Conservation (phyloP, 1,139 yeast species). For the Pichia sp. region DNA sequence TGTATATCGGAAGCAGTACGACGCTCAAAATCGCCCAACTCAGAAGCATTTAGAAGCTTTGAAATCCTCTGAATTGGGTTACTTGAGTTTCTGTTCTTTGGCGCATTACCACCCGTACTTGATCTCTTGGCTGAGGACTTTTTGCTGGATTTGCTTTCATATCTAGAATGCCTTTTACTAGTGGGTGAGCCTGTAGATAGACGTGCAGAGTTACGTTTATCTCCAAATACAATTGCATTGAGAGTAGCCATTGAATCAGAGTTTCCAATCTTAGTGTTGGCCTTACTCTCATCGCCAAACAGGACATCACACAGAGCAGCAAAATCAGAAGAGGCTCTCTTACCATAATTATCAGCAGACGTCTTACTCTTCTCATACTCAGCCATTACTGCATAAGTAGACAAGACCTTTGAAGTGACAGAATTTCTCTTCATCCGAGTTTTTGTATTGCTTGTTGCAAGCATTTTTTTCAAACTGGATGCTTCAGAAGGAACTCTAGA, state of each 20-base stretch:
- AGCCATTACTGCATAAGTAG: conserved; percentile 67
- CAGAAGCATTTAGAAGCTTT: conserved; percentile 32
- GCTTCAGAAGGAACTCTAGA: conserved; percentile 10
- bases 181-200: conserved; percentile 14
- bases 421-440: conserved; percentile 58
- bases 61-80: conserved; percentile 32
- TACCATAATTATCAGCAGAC: conserved; percentile 66
- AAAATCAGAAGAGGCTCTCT: conserved; percentile 72
- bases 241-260: conserved; percentile 32
- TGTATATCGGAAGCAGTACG: conserved; percentile 41
- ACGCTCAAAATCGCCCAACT: conserved; percentile 41
- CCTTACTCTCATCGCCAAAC: conserved; percentile 40
- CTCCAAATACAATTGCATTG: conserved; percentile 27
- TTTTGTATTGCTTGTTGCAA: conserved; percentile 15
- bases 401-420: conserved; percentile 61
- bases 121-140: not conserved
- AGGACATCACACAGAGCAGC: conserved; percentile 73
- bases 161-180: conserved; percentile 2
- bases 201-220: conserved; percentile 14
- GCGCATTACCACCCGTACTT: not conserved
- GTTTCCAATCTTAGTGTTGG: conserved; percentile 19
- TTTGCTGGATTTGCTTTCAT: not conserved
- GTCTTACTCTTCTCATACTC: conserved; percentile 56
- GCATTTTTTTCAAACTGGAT: conserved; percentile 9
- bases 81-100: conserved; percentile 15